phyloP scores from a whole-genome alignment of 306 rosid genomes.

The Castanospermum australe region DNA sequence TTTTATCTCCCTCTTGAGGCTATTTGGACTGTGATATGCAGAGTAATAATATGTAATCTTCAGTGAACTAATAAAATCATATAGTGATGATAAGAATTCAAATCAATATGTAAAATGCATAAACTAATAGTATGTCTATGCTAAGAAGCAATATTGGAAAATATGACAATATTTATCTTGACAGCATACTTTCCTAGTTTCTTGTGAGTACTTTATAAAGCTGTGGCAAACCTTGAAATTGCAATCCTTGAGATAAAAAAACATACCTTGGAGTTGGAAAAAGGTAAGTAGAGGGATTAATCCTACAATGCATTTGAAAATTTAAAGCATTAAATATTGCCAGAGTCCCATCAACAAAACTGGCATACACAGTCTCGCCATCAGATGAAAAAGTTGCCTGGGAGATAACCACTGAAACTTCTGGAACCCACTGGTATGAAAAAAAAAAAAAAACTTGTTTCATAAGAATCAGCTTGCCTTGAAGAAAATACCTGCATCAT shows the following conservation, averaged over 20 bases:
- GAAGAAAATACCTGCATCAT: background rate
- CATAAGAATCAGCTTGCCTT: background rate
- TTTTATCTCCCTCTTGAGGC: no score
- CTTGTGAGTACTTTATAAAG: background rate
- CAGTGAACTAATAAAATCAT: background rate
- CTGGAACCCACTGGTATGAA: constrained; percentile 30
- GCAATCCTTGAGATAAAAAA: background rate
- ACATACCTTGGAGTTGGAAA: constrained; percentile 33
- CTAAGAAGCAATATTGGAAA: background rate
- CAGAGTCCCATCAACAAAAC: constrained; percentile 36
- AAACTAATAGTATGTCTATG: background rate
- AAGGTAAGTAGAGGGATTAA: constrained; percentile 31
- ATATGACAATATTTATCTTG: background rate
- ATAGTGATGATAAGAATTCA: background rate
- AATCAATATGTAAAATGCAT: background rate
- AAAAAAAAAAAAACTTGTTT: background rate
- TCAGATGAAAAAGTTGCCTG: constrained; percentile 46
- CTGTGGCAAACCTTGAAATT: background rate
- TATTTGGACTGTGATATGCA: background rate
- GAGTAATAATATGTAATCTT: background rate
- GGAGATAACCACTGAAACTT: constrained; percentile 16
- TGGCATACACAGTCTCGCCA: constrained; percentile 32
- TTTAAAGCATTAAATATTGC: constrained; percentile 22
- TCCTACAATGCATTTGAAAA: constrained; percentile 17
- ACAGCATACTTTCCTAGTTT: background rate